phyloP scores from a whole-genome alignment of 2,329 filamentous ascomycete genomes.

The Xylaria polymorpha region DNA sequence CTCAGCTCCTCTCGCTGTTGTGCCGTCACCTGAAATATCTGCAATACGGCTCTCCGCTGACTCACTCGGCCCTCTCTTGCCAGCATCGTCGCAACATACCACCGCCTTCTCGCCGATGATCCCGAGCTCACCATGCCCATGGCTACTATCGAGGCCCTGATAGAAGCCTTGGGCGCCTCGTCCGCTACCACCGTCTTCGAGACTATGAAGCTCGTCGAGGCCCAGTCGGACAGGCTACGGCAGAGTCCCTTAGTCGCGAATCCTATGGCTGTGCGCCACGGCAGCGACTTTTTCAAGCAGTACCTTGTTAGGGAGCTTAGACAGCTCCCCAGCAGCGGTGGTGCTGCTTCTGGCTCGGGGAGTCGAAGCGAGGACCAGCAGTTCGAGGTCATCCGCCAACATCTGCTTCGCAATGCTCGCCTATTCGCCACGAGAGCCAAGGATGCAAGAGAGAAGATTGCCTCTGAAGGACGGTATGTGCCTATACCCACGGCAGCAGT shows the following conservation, averaged over 20 bases:
- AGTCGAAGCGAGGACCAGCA: conserved; percentile 59
- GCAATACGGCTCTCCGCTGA: conserved; percentile 1
- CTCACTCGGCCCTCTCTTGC: not conserved
- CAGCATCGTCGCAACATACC: conserved; percentile 68
- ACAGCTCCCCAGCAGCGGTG: conserved; percentile 58
- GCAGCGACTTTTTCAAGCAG: conserved; percentile 94
- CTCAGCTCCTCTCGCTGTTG: not conserved
- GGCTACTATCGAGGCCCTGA: conserved; percentile 91
- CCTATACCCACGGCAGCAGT: not conserved
- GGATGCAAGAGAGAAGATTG: conserved; percentile 85
- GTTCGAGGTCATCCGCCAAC: conserved; percentile 84
- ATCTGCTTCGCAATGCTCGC: conserved; percentile 86
- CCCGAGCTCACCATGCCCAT: conserved; percentile 94
- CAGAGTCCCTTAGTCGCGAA: conserved; percentile 75
- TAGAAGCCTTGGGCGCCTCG: conserved; percentile 83
- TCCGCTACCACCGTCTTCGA: conserved; percentile 90
- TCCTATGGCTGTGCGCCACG: conserved; percentile 90
- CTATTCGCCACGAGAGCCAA: conserved; percentile 90
- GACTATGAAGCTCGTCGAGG: conserved; percentile 86
- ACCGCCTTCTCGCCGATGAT: conserved; percentile 70
- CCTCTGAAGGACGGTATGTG: conserved; percentile 69
- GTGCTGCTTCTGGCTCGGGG: conserved; percentile 41
- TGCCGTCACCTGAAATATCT: not conserved
- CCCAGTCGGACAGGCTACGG: conserved; percentile 81
- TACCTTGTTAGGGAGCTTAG: conserved; percentile 84